These are phyloP conservation scores for Trametes cinnabarina DNA, from an alignment of 768 basidiomycete species.

Conservation along the genomic window DNA sequence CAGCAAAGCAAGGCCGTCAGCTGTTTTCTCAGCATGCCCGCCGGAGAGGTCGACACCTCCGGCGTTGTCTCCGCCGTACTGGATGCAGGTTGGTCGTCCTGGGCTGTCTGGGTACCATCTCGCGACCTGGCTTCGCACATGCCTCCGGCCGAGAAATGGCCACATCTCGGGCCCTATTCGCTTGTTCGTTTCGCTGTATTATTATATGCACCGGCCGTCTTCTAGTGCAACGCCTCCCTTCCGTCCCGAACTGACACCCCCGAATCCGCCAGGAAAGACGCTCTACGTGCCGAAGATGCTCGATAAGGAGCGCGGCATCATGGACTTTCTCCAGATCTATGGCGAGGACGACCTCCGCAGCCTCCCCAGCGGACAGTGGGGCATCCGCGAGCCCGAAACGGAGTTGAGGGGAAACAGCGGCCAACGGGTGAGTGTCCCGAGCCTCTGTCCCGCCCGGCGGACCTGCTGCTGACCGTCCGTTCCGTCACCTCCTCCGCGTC, in stretches of 20 bases:
- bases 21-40: conserved; percentile 81
- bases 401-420: conserved; percentile 46
- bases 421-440: conserved; percentile 46
- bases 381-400: conserved; percentile 64
- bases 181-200: neutral
- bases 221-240: neutral
- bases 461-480: conserved; percentile 3
- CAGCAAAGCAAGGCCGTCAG: conserved; percentile 49
- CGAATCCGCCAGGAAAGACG: conserved; percentile 47
- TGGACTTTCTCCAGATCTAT: conserved; percentile 69
- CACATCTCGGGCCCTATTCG: neutral
- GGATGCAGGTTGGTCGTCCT: conserved; percentile 43
- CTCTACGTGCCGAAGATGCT: conserved; percentile 71
- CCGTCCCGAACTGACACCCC: neutral
- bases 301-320: conserved; percentile 38
- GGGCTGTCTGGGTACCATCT: neutral
- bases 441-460: conserved; percentile 3
- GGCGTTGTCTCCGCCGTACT: conserved; percentile 51
- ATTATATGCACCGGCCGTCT: too few species aligned
- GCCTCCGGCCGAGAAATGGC: neutral
- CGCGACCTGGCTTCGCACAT: neutral
- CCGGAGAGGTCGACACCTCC: conserved; percentile 64
- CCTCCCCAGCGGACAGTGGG: conserved; percentile 67
- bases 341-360: conserved; percentile 53
- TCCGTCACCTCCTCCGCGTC: neutral